Conservation (phyloP, 768 basidiomycete species). For the Termitomyces sp. region DNA sequence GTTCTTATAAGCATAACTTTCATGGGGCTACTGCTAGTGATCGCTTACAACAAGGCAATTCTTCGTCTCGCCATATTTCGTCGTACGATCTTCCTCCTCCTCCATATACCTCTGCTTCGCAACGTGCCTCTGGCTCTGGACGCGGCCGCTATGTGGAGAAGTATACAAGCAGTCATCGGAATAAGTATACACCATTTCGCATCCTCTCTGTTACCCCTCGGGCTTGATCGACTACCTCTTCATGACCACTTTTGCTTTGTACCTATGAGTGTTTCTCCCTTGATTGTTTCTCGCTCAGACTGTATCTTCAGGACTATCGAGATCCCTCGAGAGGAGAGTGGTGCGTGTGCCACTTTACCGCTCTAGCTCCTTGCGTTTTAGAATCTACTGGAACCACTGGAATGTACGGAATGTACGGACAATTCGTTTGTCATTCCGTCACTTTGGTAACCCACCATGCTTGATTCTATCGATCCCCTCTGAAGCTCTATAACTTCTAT, state of each 20-base stretch:
- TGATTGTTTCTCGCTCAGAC: constrained; percentile 4
- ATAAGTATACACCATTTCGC: not conserved
- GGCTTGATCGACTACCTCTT: not conserved
- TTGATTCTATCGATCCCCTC: not conserved
- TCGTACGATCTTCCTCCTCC: constrained; percentile 9
- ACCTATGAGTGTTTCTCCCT: not conserved
- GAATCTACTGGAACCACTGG: not conserved
- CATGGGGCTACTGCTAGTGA: not conserved
- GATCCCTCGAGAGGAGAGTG: not conserved
- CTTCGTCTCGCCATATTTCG: constrained; percentile 6
- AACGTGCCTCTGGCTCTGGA: constrained; percentile 4
- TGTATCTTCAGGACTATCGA: constrained; percentile 4
- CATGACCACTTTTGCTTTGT: not conserved
- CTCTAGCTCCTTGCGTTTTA: not conserved
- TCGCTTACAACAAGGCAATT: not conserved
- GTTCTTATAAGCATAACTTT: constrained; percentile 2
- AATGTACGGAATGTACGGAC: not conserved
- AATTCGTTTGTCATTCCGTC: not conserved
- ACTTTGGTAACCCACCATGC: not conserved
- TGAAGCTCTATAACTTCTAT: not conserved
- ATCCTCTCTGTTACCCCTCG: not conserved
- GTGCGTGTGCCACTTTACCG: not conserved
- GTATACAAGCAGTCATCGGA: not conserved
- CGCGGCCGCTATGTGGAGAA: constrained; percentile 2
- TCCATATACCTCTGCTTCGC: constrained; percentile 8